Base-by-base conservation (phyloP, 1,284 basidiomycete species). In the Vanrija sp. region DNA sequence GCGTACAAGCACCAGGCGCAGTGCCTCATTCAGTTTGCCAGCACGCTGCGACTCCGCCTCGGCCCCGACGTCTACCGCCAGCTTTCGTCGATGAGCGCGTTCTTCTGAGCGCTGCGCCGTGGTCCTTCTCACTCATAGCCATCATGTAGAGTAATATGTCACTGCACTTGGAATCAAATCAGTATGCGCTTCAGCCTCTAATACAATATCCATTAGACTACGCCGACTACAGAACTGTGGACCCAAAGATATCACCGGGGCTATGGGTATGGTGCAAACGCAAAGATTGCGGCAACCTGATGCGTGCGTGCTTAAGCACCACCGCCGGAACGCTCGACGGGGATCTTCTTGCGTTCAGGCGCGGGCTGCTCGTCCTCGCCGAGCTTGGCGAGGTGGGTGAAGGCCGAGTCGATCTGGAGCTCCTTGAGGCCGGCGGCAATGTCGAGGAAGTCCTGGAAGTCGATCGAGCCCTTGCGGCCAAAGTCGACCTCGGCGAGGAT, bases 41-140 rank as follows among this genome's bases (percentile, higher is more conserved):
- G 89, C 43, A 86, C 89, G 67, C 78, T 95, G 54, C 86, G 91
- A 63, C 90, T 93, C 74, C 83, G 91, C 54, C 86, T 96, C 83
- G 88, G 89, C 15, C 85, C 89, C 29, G 90, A 96, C 73, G 87
- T 95, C 58, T 94, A 95, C 78, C 88, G 88, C 50, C 90, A 94
- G 76, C 80, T 95, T 55, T 78, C 72, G 54, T 66, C 65, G 25
- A 68, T 73, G 70, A 71, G 68, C n/a, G 60, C 60, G 47, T 62
- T 62, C 53, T 62, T 62, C 54, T 62, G 56, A 38, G 28, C 42
- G 49, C 21, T 2, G 23, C 42, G 10, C 5, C 26, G 5, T 9
- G n/a, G 7, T 19, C 8, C 7, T 14, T 19, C n/a, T 26, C 26
- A 21, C 21, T 26, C n/a, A 26, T 45, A 34, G 34, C 34, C 34